Evolutionary conservation across 305 asterid species (phyloP).

Genomic region (Fraxinus xanthoxyloides): DNA sequence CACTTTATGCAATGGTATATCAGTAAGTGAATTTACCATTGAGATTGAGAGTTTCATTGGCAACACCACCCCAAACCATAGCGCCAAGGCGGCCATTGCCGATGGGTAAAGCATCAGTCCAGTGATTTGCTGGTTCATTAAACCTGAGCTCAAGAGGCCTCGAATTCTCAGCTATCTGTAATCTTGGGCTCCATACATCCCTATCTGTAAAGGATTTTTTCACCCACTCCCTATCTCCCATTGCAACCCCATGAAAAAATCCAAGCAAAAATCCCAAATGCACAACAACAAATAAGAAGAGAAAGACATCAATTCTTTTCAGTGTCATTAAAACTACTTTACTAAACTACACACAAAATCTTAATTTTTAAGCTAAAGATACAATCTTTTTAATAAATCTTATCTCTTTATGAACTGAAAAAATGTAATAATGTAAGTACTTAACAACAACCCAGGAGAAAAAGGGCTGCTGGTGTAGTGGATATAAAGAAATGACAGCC

Average conservation of each 20-base stretch:
- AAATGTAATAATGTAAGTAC: neutral
- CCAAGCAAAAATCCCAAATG: slow-evolving; percentile 8
- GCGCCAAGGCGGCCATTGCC: slow-evolving; percentile 89
- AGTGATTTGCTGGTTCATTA: slow-evolving; percentile 49
- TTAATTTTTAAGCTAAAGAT: neutral
- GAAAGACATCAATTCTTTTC: slow-evolving; percentile 16
- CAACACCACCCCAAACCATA: slow-evolving; percentile 73
- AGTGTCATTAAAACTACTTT: neutral
- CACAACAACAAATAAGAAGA: slow-evolving; percentile 19
- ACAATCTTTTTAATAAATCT: slow-evolving; percentile 8
- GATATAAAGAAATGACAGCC: slow-evolving; percentile 32
- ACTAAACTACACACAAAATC: neutral
- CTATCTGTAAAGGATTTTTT: slow-evolving; percentile 33
- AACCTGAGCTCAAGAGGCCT: slow-evolving; percentile 58
- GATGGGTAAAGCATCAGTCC: slow-evolving; percentile 90
- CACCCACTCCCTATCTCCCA: slow-evolving; percentile 29
- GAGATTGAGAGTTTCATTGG: slow-evolving; percentile 65
- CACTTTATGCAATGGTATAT: neutral
- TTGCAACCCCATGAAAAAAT: slow-evolving; percentile 18
- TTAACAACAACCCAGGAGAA: neutral
- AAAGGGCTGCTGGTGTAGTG: slow-evolving; percentile 28
- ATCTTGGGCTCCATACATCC: slow-evolving; percentile 54
- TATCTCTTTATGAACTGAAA: slow-evolving; percentile 8
- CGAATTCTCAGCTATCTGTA: slow-evolving; percentile 21
- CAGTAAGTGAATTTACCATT: slow-evolving; percentile 41